Evolutionary conservation across 1,284 basidiomycete species (phyloP), one percentile per base, ranked within the genome.

Genomic region (Leucoagaricus sp.): DNA sequence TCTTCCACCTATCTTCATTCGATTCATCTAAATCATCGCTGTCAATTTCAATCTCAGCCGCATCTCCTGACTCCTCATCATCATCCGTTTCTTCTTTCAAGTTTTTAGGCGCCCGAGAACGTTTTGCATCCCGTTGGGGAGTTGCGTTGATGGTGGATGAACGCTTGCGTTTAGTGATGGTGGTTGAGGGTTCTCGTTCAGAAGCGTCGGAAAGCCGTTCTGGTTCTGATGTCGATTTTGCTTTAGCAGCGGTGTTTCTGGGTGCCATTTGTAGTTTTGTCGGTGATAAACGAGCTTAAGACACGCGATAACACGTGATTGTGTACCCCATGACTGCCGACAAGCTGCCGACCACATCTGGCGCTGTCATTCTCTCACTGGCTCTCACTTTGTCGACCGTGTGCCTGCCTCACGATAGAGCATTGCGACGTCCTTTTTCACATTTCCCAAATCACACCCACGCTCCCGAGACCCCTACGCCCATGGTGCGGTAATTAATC

Each of bases 1-100:
- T 44, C 29, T n/a, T 42, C 12, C 26, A n/a, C n/a, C 17, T 12
- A 44, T 47, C 42, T 25, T 48, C 41, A 25, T 57, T 44, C 25
- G 50, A 53, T 42, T 78, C 76, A 59, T 83, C 81, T 45, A 83
- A 67, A 45, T 76, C 79, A 64, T 83, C 81, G 58, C 82, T 83
- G 60, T 81, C 69, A 45, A 48, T 36, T 9, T 44, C 53, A n/a
- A 28, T 17, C 5, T 36, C 53, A 3, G 53, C 57, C 12, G 21
- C 41, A 21, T 12, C 15, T 45, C 53, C 53, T 10, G 54, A 57
- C 26, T 57, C 58, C 25, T 46, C 44, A 31, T 33, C 13, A 12
- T 47, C 49, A 29, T 44, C n/a, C n/a, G n/a, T 15, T 42, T 49
- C 36, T 46, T 31, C 41, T 23, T 17, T 25, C 25, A 46, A n/a